Conservation (phyloP, 2,329 filamentous ascomycete species). For the Stagonosporopsis vannaccii region DNA sequence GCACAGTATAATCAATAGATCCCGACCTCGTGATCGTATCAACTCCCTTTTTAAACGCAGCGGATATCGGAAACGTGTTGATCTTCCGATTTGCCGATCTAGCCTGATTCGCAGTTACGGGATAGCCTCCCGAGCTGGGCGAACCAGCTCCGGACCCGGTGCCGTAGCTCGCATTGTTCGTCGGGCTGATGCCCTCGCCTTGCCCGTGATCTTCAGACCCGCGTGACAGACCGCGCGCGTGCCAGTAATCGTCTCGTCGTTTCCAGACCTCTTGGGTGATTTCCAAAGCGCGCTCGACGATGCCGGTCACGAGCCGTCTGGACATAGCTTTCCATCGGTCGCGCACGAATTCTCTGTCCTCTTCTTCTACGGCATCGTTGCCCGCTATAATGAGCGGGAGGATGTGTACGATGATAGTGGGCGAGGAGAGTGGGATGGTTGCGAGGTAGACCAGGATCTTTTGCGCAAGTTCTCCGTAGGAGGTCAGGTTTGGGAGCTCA, state of each 20-base stretch:
- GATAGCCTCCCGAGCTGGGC: slow-evolving; percentile 10
- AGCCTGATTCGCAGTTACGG: background rate
- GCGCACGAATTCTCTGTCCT: slow-evolving; percentile 69
- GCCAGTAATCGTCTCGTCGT: slow-evolving; percentile 64
- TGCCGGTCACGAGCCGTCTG: slow-evolving; percentile 68
- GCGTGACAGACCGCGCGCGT: slow-evolving; percentile 31
- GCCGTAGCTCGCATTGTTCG: slow-evolving; percentile 14
- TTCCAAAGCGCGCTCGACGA: slow-evolving; percentile 68
- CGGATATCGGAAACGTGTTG: slow-evolving; percentile 40
- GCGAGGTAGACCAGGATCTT: slow-evolving; percentile 67
- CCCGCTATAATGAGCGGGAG: slow-evolving; percentile 72
- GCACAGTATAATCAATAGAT: slow-evolving; percentile 67
- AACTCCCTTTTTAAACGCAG: slow-evolving; percentile 42
- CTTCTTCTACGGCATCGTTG: slow-evolving; percentile 65
- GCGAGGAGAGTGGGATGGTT: slow-evolving; percentile 66
- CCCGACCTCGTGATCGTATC: slow-evolving; percentile 52
- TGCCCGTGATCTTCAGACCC: background rate
- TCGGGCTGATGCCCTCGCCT: slow-evolving; percentile 2
- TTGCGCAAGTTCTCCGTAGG: slow-evolving; percentile 63
- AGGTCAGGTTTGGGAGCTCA: slow-evolving; percentile 66
- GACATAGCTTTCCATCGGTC: slow-evolving; percentile 68
- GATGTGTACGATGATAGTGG: slow-evolving; percentile 72
- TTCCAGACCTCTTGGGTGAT: slow-evolving; percentile 71
- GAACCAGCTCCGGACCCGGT: slow-evolving; percentile 14
- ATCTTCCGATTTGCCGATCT: slow-evolving; percentile 7